Conservation (phyloP, 139 green algal genomes). For the Coccomyxa sp. region DNA sequence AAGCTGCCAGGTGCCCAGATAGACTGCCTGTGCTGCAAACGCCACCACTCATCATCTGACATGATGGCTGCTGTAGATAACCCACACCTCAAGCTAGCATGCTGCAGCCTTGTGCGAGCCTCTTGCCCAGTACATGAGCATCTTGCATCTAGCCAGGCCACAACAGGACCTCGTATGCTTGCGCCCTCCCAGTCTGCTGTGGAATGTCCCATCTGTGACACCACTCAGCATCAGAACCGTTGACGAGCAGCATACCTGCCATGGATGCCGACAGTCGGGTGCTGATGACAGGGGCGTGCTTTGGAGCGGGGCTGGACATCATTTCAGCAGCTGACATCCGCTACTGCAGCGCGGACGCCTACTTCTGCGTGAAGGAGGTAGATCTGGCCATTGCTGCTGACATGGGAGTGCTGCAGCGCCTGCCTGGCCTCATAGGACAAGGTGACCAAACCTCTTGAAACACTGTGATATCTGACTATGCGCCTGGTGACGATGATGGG, state of each 20-base stretch:
- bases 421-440: conserved; percentile 80
- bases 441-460: conserved; percentile 27
- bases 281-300: conserved; percentile 58
- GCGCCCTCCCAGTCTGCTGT: not conserved
- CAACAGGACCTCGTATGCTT: no score
- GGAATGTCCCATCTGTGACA: not conserved
- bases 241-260: not conserved
- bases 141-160: no score
- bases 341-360: conserved; percentile 28
- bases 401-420: conserved; percentile 84
- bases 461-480: not conserved
- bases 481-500: not conserved
- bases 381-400: conserved; percentile 88
- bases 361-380: conserved; percentile 92
- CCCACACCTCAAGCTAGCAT: not conserved
- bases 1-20: not conserved
- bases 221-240: not conserved
- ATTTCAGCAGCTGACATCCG: conserved; percentile 83
- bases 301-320: conserved; percentile 87
- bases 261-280: not conserved
- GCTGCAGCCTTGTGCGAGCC: not conserved
- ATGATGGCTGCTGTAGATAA: not conserved
- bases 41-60: not conserved
- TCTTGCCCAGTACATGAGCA: no score
- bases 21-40: no score